Evolutionary conservation across 169 alveolate genomes (phyloP), one percentile per base, ranked within the genome.

Genomic region (Eimeria necatrix): DNA sequence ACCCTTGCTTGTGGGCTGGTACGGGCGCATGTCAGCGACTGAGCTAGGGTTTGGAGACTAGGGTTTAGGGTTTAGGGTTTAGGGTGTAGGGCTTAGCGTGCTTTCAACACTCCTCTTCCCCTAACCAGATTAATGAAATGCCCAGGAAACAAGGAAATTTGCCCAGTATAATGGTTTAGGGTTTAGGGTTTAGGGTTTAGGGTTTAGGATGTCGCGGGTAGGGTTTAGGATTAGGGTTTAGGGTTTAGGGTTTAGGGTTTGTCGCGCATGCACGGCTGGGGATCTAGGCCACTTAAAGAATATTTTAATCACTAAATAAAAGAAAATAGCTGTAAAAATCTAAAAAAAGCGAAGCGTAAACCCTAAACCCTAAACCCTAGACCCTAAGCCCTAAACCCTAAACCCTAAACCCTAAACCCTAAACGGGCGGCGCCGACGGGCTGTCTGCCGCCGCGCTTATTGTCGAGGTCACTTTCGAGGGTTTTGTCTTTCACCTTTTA

Each of bases 11-110:
- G 24, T 22, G 80, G 4, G 41, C 80, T 18, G 16, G 41, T 8
- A n/a, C 4, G 20, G 20, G 20, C 22, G 2, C 20, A 56, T 10
- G 12, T 56, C 2, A 2, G 68, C 22, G 68, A 10, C 20, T 1
- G 4, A 56, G 68, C 68, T 10, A 56, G 12, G 68, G 12, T 10
- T 18, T 56, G 68, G 22, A 56, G 48, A 24, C 24, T 18, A 3
- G 41, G 48, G 24, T 70, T 70, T 70, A 70, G 80, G 41, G 80
- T 70, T 70, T 70, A 70, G 80, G 80, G 80, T 70, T 70, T 70
- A 18, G 24, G 48, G 80, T 70, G 3, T n/a, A 24, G 48, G 48
- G 8, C 9, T 70, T 24, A n/a, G 80, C 14, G 5, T 59, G 70
- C 70, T 20, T 59, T 59, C 24, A 59, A 59, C 16, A 32, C 41